Conservation (phyloP, 176 grass and related monocot genomes). For the Triticum turgidum region DNA sequence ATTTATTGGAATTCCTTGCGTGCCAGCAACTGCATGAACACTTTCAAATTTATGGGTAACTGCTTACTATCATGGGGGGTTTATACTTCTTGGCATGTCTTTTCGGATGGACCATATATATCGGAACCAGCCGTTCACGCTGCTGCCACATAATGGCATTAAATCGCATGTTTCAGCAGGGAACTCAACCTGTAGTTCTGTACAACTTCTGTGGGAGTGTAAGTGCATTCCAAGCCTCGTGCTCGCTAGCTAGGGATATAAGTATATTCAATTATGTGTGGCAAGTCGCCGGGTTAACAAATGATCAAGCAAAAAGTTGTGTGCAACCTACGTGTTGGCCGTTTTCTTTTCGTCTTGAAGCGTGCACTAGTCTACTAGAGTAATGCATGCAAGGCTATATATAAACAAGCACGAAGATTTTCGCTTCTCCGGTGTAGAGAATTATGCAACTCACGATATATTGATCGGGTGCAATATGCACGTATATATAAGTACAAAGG, state of each 20-base stretch:
- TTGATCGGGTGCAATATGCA: too few relatives aligned
- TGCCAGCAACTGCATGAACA: slow-evolving; percentile 40
- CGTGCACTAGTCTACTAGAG: background rate
- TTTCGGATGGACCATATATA: background rate
- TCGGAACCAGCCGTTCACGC: background rate
- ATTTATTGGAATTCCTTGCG: slow-evolving; percentile 39
- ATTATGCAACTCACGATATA: too few relatives aligned
- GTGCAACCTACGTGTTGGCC: slow-evolving; percentile 38
- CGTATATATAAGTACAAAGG: too few relatives aligned
- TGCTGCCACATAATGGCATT: slow-evolving; percentile 29
- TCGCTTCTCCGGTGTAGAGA: background rate
- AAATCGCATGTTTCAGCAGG: background rate
- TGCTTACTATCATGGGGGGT: background rate
- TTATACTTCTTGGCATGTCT: background rate
- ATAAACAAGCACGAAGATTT: slow-evolving; percentile 40
- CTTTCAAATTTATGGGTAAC: slow-evolving; percentile 12
- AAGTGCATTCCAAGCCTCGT: slow-evolving; percentile 25
- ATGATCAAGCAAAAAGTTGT: slow-evolving; percentile 20
- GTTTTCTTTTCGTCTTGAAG: slow-evolving; percentile 29
- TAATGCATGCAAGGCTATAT: slow-evolving; percentile 39
- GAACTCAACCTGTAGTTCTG: background rate
- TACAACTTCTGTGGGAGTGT: background rate
- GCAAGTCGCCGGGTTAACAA: slow-evolving; percentile 19
- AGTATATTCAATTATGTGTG: slow-evolving; percentile 17
- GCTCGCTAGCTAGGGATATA: background rate